Conservation (phyloP, 2,329 filamentous ascomycete genomes). For the Pseudogymnoascus sp. region DNA sequence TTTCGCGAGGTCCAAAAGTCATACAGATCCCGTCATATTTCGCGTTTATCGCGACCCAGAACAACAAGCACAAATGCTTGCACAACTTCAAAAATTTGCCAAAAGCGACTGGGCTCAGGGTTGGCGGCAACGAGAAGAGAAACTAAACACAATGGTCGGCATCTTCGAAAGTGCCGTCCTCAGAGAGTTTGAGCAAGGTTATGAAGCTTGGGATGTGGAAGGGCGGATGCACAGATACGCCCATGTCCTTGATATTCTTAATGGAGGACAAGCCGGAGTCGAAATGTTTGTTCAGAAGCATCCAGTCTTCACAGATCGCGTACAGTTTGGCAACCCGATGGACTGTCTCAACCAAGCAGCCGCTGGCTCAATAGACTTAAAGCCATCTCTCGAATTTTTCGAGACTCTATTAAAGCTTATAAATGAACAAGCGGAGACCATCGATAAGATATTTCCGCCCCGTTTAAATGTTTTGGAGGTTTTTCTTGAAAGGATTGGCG, state of each 20-base stretch:
- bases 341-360: slow-evolving; percentile 70
- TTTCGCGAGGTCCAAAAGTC: slow-evolving; percentile 61
- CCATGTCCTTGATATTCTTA: slow-evolving; percentile 72
- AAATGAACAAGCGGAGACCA: slow-evolving; percentile 74
- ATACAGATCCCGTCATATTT: slow-evolving; percentile 77
- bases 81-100: slow-evolving; percentile 70
- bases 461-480: slow-evolving; percentile 63
- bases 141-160: slow-evolving; percentile 63
- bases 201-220: slow-evolving; percentile 80
- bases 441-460: slow-evolving; percentile 73
- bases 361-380: slow-evolving; percentile 62
- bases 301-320: slow-evolving; percentile 67
- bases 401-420: slow-evolving; percentile 64
- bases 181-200: slow-evolving; percentile 87
- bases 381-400: slow-evolving; percentile 78
- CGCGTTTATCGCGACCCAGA: slow-evolving; percentile 81
- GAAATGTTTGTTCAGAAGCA: slow-evolving; percentile 88
- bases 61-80: slow-evolving; percentile 81
- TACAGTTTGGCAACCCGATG: slow-evolving; percentile 63
- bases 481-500: slow-evolving; percentile 73
- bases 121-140: slow-evolving; percentile 62
- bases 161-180: slow-evolving; percentile 89
- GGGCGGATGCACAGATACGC: slow-evolving; percentile 86
- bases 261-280: slow-evolving; percentile 69
- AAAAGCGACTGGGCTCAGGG: slow-evolving; percentile 74